These are phyloP conservation scores for Colletotrichum australisinense DNA, from an alignment of 2,329 filamentous ascomycete genomes.

Conservation along the genomic window DNA sequence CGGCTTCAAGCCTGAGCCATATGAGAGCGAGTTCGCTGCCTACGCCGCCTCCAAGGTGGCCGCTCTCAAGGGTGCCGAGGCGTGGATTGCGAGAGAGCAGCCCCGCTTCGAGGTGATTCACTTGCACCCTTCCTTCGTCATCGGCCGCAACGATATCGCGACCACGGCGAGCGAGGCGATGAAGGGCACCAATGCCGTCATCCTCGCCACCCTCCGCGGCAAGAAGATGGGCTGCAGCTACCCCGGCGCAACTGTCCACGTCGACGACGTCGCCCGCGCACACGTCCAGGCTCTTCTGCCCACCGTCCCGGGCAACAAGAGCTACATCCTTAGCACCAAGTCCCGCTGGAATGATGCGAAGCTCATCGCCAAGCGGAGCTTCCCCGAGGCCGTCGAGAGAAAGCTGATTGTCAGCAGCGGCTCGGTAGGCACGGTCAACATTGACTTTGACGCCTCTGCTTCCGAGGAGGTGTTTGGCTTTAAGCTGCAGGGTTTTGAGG, in stretches of 20 bases:
- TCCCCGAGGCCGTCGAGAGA: conserved; percentile 32
- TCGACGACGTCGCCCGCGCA: conserved; percentile 51
- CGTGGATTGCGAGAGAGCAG: conserved; percentile 44
- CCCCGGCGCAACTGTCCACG: conserved; percentile 47
- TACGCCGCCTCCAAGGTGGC: conserved; percentile 50
- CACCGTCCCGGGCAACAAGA: conserved; percentile 44
- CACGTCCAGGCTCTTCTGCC: conserved; percentile 50
- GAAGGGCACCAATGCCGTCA: conserved; percentile 48
- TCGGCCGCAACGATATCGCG: conserved; percentile 50
- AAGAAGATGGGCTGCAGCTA: conserved; percentile 38
- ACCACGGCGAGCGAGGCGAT: conserved; percentile 42
- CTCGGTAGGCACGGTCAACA: conserved; percentile 14
- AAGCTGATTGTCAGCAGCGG: conserved; percentile 24
- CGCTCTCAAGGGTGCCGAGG: conserved; percentile 46
- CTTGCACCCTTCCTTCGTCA: conserved; percentile 49
- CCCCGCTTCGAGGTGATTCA: conserved; percentile 50
- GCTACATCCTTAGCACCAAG: conserved; percentile 42
- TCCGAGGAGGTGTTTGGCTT: conserved; percentile 48
- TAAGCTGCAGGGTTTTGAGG: conserved; percentile 46
- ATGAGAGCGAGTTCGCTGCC: conserved; percentile 43
- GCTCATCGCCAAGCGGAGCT: conserved; percentile 48
- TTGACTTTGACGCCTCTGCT: conserved; percentile 41
- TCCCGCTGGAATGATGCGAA: conserved; percentile 51
- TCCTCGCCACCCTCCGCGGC: conserved; percentile 49
- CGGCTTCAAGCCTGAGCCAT: conserved; percentile 29